Evolutionary conservation across 1,284 basidiomycete species (phyloP), one percentile per base, ranked within the genome.

Genomic region (Tilletia indica): DNA sequence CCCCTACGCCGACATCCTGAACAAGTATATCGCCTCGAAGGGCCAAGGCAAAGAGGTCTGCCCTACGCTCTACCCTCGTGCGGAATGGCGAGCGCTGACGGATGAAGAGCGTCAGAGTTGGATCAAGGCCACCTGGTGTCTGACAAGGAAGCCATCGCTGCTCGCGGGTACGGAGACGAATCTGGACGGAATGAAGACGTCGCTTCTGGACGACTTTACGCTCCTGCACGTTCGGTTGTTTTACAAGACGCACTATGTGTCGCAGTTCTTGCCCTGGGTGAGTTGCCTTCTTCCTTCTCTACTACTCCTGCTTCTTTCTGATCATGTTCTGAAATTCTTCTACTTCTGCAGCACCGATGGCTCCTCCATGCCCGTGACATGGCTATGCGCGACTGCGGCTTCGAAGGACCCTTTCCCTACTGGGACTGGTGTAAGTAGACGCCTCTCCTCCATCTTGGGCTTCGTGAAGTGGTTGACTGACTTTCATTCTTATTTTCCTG

Each of bases 81-180:
- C 36, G 36, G 61, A 64, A 16, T 64, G 61, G 61, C 31, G 61
- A 14, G 21, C 31, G 2, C 61, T 64, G 34, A 64, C 61, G 21
- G 31, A 25, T 38, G 36, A 8, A 2, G 36, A 39, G 36, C 61
- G 61, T 6, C 34, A 64, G 61, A 38, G 6, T 3, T 64, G 61
- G 61, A 64, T 64, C 61, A n/a, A 64, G 12, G 61, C 61, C 34
- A 34, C 31, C 38, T 64, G 61, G 61, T 64, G 61, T 39, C 61
- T 64, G 16, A 42, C 61, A 6, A 64, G 2, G 3, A 34, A 36
- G 12, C 61, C 61, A 5, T 39, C 36, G 12, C 14, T 64, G n/a
- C 34, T 64, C 8, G 61, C 61, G 3, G 61, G 61, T 19, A n/a
- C 61, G 36, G 61, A 64, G 12, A 64, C 61, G 34, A 64, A 64